phyloP scores from a whole-genome alignment of 768 basidiomycete genomes.

The Tylopilus plumbeoviolaceoides region DNA sequence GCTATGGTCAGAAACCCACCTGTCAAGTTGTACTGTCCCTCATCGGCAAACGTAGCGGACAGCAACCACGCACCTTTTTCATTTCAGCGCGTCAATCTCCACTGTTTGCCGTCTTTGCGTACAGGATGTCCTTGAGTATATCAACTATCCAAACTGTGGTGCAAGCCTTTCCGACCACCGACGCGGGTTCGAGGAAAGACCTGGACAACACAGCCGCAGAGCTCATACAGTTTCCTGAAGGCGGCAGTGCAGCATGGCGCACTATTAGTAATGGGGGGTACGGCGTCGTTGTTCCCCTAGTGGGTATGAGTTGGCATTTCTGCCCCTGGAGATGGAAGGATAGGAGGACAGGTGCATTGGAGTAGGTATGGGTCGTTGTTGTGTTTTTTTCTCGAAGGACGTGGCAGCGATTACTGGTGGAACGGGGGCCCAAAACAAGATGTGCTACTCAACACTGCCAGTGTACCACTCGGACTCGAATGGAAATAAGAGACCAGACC shows the following conservation, averaged over 20 bases:
- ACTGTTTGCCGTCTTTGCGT: too few relatives aligned
- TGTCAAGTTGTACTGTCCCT: constrained; percentile 10
- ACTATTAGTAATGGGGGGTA: constrained; percentile 21
- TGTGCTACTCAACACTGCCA: constrained; percentile 48
- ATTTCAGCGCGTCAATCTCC: constrained; percentile 15
- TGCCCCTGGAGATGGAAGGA: too few relatives aligned
- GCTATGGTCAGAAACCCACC: constrained; percentile 26
- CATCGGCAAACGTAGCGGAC: constrained; percentile 9
- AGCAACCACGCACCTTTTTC: constrained; percentile 21
- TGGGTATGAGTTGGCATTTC: too few relatives aligned
- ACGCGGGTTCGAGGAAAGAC: too few relatives aligned
- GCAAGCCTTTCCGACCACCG: too few relatives aligned
- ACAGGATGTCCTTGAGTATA: too few relatives aligned
- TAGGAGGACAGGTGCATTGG: constrained; percentile 97
- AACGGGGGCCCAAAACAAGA: constrained; percentile 85
- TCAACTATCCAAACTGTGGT: neutral
- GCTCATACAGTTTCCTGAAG: constrained; percentile 23
- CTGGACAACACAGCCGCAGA: neutral
- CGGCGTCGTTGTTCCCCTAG: neutral
- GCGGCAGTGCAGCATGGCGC: constrained; percentile 26
- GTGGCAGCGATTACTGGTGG: constrained; percentile 78
- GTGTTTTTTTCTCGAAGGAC: constrained; percentile 82
- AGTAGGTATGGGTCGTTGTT: constrained; percentile 79
- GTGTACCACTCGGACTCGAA: neutral
- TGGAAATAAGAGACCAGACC: constrained; percentile 39